Conservation (phyloP, 2,329 filamentous ascomycete genomes). For the Epicoccum sorghinum region DNA sequence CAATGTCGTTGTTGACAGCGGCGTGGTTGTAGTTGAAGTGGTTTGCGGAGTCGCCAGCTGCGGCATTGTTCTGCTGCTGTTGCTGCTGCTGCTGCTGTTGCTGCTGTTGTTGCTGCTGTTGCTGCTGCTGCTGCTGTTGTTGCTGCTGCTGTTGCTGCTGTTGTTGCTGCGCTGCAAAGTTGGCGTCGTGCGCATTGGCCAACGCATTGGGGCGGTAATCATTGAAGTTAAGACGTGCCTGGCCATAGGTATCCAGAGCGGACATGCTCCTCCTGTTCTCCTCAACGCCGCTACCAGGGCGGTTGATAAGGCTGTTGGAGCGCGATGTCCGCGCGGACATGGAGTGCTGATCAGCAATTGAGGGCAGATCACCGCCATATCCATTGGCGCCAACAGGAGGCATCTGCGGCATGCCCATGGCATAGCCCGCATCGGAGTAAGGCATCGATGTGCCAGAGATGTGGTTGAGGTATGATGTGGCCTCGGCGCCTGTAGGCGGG, state of each 20-base stretch:
- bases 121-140: conserved; percentile 5
- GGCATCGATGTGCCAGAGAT: conserved; percentile 43
- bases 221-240: conserved; percentile 43
- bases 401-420: conserved; percentile 45
- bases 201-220: conserved; percentile 44
- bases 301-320: conserved; percentile 55
- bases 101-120: conserved; percentile 11
- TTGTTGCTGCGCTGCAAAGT: conserved; percentile 13
- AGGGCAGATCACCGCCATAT: conserved; percentile 47
- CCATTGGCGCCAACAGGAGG: conserved; percentile 39
- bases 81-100: conserved; percentile 24
- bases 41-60: conserved; percentile 27
- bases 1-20: conserved; percentile 39
- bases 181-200: conserved; percentile 36
- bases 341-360: conserved; percentile 49
- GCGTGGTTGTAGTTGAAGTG: conserved; percentile 44
- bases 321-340: conserved; percentile 56
- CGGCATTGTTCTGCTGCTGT: conserved; percentile 22
- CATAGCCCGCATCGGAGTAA: conserved; percentile 41
- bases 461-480: conserved; percentile 45
- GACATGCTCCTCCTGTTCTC: conserved; percentile 48
- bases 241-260: conserved; percentile 39
- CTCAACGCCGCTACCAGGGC: conserved; percentile 46
- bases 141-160: conserved; percentile 25
- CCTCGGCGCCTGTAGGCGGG: conserved; percentile 40